Evolutionary conservation across 1,284 basidiomycete genomes (phyloP), one percentile per base, ranked within the genome.

Genomic region (Leccinum fallax): DNA sequence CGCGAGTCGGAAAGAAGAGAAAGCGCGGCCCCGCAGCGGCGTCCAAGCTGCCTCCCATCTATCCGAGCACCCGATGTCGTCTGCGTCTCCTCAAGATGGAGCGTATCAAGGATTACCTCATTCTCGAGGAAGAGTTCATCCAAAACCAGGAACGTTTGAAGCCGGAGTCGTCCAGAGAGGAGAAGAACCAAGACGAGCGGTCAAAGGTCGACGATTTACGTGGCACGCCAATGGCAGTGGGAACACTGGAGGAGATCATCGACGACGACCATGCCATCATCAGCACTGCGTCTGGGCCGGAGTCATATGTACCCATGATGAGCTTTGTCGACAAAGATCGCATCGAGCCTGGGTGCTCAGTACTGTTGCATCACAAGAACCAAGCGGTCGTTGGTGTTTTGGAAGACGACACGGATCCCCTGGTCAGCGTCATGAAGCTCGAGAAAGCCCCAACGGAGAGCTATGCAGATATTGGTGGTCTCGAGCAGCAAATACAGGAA

Each of bases 221-320:
- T 55, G 97, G 97, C 21, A 92, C 88, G 57, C 97, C 97, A 6
- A 9, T 4, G 28, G 92, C 90, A 13, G 95, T 99, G 58, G 97
- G 97, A 40, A 94, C 95, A 0, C 83, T 99, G 70, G 97, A 99
- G 79, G 97, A 99, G 79, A 98, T 99, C 70, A 97, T 99, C 73
- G 97, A 99, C 82, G 97, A 99, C 80, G 97, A 99, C 83, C 97
- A 99, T 76, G 97, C 97, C 21, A 98, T 99, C 76, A 92, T 99
- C 71, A 96, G 94, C 21, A 98, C 93, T 10, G 88, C 94, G 19
- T 94, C 93, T 46, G 97, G 97, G 2, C 96, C 97, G 34, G 97
- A 99, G 76, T 96, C 92, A 78, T 99, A 99, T 76, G 97, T 99
- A 67, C 92, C 94, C 52, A 98, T 99, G 76, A 95, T 98, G 93